Evolutionary conservation across 495 filamentous ascomycete species (phyloP).

Genomic region (Podospora appendiculata): DNA sequence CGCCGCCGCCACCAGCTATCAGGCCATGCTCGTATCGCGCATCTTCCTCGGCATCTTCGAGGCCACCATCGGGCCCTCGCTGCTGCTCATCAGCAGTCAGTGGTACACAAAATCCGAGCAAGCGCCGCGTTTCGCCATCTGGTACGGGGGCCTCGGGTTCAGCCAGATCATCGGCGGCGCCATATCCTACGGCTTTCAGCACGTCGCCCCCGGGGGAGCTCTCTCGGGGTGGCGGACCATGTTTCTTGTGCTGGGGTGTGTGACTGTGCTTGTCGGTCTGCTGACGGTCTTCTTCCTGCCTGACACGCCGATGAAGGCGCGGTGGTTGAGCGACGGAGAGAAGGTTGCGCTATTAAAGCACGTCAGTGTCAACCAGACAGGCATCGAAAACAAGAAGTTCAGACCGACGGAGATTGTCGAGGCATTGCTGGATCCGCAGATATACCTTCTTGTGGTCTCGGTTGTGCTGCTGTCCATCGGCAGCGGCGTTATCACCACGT

Average conservation of each 20-base stretch:
- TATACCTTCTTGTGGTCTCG: slow-evolving; percentile 23
- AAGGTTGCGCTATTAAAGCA: slow-evolving; percentile 35
- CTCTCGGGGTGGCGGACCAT: slow-evolving; percentile 56
- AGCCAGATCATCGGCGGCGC: slow-evolving; percentile 57
- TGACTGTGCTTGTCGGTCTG: slow-evolving; percentile 44
- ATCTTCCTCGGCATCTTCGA: slow-evolving; percentile 56
- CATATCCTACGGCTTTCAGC: slow-evolving; percentile 55
- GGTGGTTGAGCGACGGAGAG: slow-evolving; percentile 42
- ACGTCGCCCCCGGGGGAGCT: slow-evolving; percentile 29
- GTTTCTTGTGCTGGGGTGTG: slow-evolving; percentile 50
- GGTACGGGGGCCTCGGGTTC: slow-evolving; percentile 54
- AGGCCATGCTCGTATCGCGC: slow-evolving; percentile 34
- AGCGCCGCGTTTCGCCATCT: slow-evolving; percentile 54
- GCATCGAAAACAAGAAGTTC: slow-evolving; percentile 35
- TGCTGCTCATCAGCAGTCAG: slow-evolving; percentile 44
- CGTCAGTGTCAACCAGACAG: slow-evolving; percentile 34
- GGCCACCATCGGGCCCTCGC: slow-evolving; percentile 51
- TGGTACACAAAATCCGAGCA: slow-evolving; percentile 61
- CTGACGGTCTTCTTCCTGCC: slow-evolving; percentile 41
- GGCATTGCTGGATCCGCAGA: slow-evolving; percentile 25
- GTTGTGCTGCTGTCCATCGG: slow-evolving; percentile 38
- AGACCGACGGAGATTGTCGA: slow-evolving; percentile 25
- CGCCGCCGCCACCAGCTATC: slow-evolving; percentile 26
- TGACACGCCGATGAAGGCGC: slow-evolving; percentile 44
- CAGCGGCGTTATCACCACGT: slow-evolving; percentile 53